Evolutionary conservation across 495 filamentous ascomycete genomes (phyloP).

Genomic region (Penicillium ochrochloron): DNA sequence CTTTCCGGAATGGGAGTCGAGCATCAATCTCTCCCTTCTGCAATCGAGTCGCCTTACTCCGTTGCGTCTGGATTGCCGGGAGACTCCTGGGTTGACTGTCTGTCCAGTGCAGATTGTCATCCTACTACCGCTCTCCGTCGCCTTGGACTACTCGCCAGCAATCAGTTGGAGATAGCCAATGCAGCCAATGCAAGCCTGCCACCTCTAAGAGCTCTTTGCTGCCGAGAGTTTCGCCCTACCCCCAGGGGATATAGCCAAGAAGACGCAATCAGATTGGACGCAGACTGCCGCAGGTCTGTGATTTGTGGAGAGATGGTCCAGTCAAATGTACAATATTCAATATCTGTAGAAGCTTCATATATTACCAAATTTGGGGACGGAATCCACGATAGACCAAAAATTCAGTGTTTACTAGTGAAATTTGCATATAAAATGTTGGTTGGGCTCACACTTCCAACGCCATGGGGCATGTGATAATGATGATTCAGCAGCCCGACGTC

Average conservation of each 20-base stretch:
- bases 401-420: too few relatives aligned
- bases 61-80: constrained; percentile 2
- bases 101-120: constrained; percentile 3
- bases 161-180: neutral
- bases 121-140: neutral
- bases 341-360: neutral
- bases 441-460: neutral
- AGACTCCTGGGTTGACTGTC: neutral
- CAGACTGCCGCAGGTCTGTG: constrained; percentile 16
- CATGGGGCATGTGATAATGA: constrained; percentile 20
- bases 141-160: neutral
- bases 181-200: neutral
- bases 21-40: constrained; percentile 9
- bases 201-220: neutral
- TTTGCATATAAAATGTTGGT: constrained; percentile 1
- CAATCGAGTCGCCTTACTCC: constrained; percentile 6
- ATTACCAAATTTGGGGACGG: neutral
- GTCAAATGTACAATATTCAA: constrained; percentile 14
- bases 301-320: constrained; percentile 1
- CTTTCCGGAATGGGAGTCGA: constrained; percentile 23
- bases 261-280: constrained; percentile 6
- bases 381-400: neutral
- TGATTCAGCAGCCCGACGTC: constrained; percentile 33
- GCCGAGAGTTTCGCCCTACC: neutral
- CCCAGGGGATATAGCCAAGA: neutral